A percentile compares a stretch with the other conserved stretches of the same genome.
phyloP scores from a whole-genome alignment of 257 asterid genomes.

The Voacanga thouarsii region DNA sequence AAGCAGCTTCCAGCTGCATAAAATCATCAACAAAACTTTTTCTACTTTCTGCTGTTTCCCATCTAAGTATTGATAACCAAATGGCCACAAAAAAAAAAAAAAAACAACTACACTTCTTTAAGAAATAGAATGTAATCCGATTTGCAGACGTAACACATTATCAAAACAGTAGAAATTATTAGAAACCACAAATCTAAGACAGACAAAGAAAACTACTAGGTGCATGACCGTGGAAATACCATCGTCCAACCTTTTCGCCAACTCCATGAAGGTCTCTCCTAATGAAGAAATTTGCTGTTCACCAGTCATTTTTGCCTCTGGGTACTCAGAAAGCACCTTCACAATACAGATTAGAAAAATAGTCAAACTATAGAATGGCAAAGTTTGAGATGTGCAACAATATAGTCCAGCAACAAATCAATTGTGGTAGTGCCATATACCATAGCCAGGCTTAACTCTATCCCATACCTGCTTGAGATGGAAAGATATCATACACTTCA shows the following conservation, averaged over 20 bases:
- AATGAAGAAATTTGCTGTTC: conserved; percentile 70
- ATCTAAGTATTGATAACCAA: conserved; percentile 2
- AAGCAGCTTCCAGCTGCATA: not conserved
- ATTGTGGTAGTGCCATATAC: conserved; percentile 2
- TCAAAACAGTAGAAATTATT: not conserved
- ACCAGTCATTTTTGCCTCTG: conserved; percentile 73
- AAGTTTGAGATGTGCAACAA: not conserved
- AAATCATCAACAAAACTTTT: not conserved
- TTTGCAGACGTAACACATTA: not conserved
- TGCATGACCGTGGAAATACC: conserved; percentile 63
- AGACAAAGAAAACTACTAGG: conserved; percentile 18
- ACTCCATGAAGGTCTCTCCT: conserved; percentile 69
- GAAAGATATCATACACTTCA: conserved; percentile 66
- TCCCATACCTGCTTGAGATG: conserved; percentile 74
- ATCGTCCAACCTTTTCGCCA: conserved; percentile 95
- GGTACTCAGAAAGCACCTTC: conserved; percentile 78
- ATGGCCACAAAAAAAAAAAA: not conserved
- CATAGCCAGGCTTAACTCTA: conserved; percentile 25
- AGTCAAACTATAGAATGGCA: not conserved
- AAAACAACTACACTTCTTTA: too few species aligned
- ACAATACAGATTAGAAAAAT: conserved; percentile 11
- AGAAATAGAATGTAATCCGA: not conserved
- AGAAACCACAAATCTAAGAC: not conserved
- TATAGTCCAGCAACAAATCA: not conserved
- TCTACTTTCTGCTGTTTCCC: not conserved